phyloP scores from a whole-genome alignment of 2,329 filamentous ascomycete species.

The Colletotrichum spinosum region DNA sequence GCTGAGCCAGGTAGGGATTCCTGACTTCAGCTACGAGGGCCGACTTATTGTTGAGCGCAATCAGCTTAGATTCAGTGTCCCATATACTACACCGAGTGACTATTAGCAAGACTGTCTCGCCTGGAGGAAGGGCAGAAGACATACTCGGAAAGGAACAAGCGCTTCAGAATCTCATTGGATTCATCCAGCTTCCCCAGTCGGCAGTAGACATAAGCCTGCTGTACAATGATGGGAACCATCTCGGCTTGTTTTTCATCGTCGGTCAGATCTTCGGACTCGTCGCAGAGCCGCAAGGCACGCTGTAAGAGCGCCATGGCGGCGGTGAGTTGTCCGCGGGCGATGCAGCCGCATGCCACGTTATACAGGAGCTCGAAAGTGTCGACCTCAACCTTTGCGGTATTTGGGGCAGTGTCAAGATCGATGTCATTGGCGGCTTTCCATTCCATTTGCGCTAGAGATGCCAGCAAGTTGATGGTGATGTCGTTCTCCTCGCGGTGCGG shows the following conservation, averaged over 20 bases:
- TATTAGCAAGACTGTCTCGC: slow-evolving; percentile 43
- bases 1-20: slow-evolving; percentile 78
- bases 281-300: slow-evolving; percentile 77
- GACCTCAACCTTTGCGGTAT: slow-evolving; percentile 69
- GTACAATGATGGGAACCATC: slow-evolving; percentile 79
- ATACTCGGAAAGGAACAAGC: slow-evolving; percentile 72
- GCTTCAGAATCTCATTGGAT: slow-evolving; percentile 71
- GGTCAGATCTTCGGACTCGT: slow-evolving; percentile 77
- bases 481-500: slow-evolving; percentile 72
- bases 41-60: slow-evolving; percentile 74
- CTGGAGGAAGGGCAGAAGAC: slow-evolving; percentile 42
- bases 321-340: slow-evolving; percentile 75
- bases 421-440: slow-evolving; percentile 70
- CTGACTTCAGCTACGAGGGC: slow-evolving; percentile 53
- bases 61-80: slow-evolving; percentile 73
- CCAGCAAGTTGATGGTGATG: slow-evolving; percentile 80
- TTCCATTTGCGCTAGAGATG: slow-evolving; percentile 77
- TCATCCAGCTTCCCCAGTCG: slow-evolving; percentile 75
- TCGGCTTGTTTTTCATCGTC: slow-evolving; percentile 82
- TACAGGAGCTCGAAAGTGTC: slow-evolving; percentile 86
- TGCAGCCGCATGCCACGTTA: slow-evolving; percentile 80
- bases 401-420: slow-evolving; percentile 39
- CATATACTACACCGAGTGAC: slow-evolving; percentile 62
- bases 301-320: slow-evolving; percentile 76
- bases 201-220: slow-evolving; percentile 79